Percentiles rank a stretch among this genome's conserved stretches.
Evolutionary conservation across 2,329 filamentous ascomycete species (phyloP).

Genomic region (Arthrobotrys conoides): DNA sequence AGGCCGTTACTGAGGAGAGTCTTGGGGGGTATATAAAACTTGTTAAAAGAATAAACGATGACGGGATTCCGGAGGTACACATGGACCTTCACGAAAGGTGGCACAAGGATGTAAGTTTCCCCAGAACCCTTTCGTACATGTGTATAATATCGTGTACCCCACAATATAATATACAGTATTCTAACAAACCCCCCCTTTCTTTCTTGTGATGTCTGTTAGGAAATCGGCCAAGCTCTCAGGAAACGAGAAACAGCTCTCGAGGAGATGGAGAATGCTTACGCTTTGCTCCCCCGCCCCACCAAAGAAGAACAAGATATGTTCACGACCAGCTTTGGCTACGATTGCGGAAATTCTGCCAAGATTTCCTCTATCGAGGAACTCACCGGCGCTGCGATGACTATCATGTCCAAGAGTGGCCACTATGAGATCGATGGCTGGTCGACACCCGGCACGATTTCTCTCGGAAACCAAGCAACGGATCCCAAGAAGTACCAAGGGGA

Average conservation of each 20-base stretch:
- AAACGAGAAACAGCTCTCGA: neutral
- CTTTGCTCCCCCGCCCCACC: constrained; percentile 4
- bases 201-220: neutral
- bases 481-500: constrained; percentile 27
- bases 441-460: constrained; percentile 23
- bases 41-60: constrained; percentile 11
- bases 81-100: constrained; percentile 12
- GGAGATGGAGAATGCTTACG: neutral
- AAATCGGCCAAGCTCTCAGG: neutral
- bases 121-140: neutral
- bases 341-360: neutral
- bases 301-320: constrained; percentile 22
- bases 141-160: no score
- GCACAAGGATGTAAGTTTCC: neutral
- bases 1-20: neutral
- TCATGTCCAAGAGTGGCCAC: constrained; percentile 11
- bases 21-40: constrained; percentile 4
- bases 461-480: constrained; percentile 16
- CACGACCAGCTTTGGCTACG: neutral
- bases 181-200: neutral
- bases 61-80: neutral
- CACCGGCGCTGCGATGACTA: neutral
- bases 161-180: no score
- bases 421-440: constrained; percentile 39
- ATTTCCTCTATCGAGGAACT: constrained; percentile 21